These are phyloP conservation scores for Penicillium pancosmium DNA, from an alignment of 495 filamentous ascomycete genomes.

Conservation along the genomic window DNA sequence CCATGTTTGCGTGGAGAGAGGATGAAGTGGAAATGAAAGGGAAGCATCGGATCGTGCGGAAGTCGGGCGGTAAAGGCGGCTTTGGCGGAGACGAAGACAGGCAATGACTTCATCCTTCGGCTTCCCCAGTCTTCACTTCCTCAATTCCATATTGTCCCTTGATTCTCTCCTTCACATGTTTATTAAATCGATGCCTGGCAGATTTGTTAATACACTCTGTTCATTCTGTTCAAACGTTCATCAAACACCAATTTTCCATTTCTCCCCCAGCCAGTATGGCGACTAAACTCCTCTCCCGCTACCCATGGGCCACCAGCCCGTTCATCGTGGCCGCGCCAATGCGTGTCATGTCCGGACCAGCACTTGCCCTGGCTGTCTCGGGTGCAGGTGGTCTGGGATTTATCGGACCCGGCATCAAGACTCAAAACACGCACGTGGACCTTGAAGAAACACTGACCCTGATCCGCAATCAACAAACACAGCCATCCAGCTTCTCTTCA, in stretches of 20 bases:
- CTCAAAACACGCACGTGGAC: slow-evolving; percentile 32
- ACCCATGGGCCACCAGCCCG: slow-evolving; percentile 66
- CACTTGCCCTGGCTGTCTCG: slow-evolving; percentile 60
- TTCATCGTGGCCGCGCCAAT: slow-evolving; percentile 73
- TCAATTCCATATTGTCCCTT: neutral
- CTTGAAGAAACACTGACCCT: slow-evolving; percentile 37
- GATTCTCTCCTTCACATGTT: neutral
- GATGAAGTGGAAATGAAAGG: neutral
- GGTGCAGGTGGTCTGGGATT: slow-evolving; percentile 68
- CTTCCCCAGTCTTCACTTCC: neutral
- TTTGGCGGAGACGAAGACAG: neutral
- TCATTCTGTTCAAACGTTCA: neutral
- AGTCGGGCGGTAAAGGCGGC: slow-evolving; percentile 12
- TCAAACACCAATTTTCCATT: neutral
- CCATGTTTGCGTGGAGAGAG: neutral
- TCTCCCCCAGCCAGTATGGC: slow-evolving; percentile 15
- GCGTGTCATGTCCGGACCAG: slow-evolving; percentile 65
- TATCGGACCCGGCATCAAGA: slow-evolving; percentile 43
- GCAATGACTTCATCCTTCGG: slow-evolving; percentile 6
- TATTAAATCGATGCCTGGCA: neutral
- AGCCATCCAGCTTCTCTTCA: slow-evolving; percentile 10
- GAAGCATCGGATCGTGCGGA: slow-evolving; percentile 18
- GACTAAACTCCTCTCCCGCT: slow-evolving; percentile 36
- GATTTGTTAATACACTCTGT: neutral
- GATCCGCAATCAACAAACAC: slow-evolving; percentile 19